phyloP scores from a whole-genome alignment of 495 filamentous ascomycete species.

The Hyaloscypha finlandica region DNA sequence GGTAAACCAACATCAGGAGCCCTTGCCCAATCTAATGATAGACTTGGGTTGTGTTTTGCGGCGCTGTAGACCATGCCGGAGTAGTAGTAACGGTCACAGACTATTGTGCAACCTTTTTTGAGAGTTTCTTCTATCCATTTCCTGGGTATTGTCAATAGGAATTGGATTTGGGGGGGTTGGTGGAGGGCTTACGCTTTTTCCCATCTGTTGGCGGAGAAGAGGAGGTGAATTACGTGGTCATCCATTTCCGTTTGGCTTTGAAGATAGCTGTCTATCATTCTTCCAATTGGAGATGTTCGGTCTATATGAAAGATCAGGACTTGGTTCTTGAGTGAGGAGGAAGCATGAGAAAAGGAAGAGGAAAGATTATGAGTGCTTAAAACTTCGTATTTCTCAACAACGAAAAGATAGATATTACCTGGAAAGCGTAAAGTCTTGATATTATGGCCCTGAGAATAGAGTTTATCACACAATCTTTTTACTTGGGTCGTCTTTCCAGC shows the following conservation, averaged over 20 bases:
- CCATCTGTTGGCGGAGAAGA: conserved; percentile 97
- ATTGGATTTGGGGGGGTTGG: not conserved
- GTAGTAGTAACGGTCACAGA: conserved; percentile 94
- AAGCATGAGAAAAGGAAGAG: not conserved
- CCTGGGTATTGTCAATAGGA: conserved; percentile 35
- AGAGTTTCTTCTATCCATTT: conserved; percentile 63
- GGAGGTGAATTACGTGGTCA: conserved; percentile 90
- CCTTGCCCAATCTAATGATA: conserved; percentile 75
- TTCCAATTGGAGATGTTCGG: conserved; percentile 83
- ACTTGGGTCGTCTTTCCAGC: conserved; percentile 97
- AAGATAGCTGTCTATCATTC: conserved; percentile 87
- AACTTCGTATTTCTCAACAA: not conserved
- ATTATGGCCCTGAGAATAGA: conserved; percentile 60
- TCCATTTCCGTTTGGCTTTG: conserved; percentile 72
- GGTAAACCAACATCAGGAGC: conserved; percentile 86
- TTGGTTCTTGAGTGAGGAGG: conserved; percentile 1
- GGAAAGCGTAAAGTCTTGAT: conserved; percentile 86
- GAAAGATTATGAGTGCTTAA: not conserved
- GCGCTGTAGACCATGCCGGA: conserved; percentile 92
- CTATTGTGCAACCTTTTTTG: conserved; percentile 65
- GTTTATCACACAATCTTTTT: conserved; percentile 62
- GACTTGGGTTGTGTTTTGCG: conserved; percentile 74
- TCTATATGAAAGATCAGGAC: conserved; percentile 55
- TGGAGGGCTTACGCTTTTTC: conserved; percentile 62
- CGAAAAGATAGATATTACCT: conserved; percentile 52